Base-by-base conservation (phyloP, 2,329 filamentous ascomycete species). In the Aspergillus tubingensis region DNA sequence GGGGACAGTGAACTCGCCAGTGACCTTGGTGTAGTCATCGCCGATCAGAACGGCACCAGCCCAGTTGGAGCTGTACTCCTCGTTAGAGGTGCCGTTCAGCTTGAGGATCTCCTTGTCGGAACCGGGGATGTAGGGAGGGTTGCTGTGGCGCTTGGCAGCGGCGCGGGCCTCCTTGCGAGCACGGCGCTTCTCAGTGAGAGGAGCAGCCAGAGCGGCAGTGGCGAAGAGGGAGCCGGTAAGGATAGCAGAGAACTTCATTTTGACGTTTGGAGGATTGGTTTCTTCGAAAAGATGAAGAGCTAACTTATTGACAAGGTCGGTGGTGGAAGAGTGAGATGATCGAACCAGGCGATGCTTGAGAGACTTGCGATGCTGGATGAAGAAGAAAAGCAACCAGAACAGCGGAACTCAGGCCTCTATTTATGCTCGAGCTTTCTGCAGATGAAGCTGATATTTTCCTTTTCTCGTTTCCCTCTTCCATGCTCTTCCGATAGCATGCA, bases 61-160 rank as follows among this genome's bases (percentile, higher is more conserved):
- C 85, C 85, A 86, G 77, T 86, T 86, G 63, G 73, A 75, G 55
- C 74, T 80, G 75, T 86, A 85, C 21, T 79, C 65, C 17, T 79
- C 80, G 15, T 84, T 70, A 1, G 61, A 62, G 51, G 74, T 76
- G 30, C 75, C 78, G 66, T 77, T 78, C 43, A 68, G 57, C 17
- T 70, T 65, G 8, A 68, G 54, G 17, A 64, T 63, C 48, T 74
- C 71, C 25, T 74, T 62, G 41, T 44, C 41, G 47, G 67, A 69
- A 49, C 66, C 65, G 13, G 68, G 60, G 41, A 68, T 69, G 61
- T 70, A 74, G 58, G 68, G 76, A 54, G 67, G 73, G 64, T 66
- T 71, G 64, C 63, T 76, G 58, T 63, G 68, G 62, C 63, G 67
- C 51, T 56, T 25, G 39, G 8, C 65, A 61, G 62, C 60, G 48